Evolutionary conservation across 2,329 filamentous ascomycete genomes (phyloP), one percentile per base, ranked within the genome.

Genomic region (Ilyonectria mors-panacis): DNA sequence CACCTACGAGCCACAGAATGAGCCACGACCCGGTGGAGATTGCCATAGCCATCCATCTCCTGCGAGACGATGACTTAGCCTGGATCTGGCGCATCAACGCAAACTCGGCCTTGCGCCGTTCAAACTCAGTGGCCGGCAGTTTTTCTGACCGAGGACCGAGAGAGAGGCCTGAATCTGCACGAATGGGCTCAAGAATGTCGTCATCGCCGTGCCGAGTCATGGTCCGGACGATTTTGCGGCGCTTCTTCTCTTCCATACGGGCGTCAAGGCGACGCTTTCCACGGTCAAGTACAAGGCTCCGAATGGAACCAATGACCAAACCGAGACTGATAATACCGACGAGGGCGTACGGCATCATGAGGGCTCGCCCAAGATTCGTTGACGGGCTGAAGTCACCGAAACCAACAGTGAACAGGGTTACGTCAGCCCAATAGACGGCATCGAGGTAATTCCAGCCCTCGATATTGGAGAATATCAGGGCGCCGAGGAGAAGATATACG

Each of bases 251-350:
- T 6, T 89, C 80, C 80, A 91, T 87, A 9, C 89, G 84, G 2
- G 86, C 86, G 44, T 86, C 85, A 4, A 91, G 79, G 19, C 85
- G 84, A 4, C 81, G 82, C 60, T 85, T 85, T 1, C 87, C 89
- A 35, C 88, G 86, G 59, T 91, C 88, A 0, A 91, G 80, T 1
- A 89, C 86, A 44, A 91, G 81, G 66, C 85, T 93, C 37, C 93
- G 89, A 68, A 97, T 94, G 44, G 92, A 94, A 21, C 90, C 91
- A 26, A 97, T 91, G 62, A 97, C 92, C 26, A 97, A 85, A 88
- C 93, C 94, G 1, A 97, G 86, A 72, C 93, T 95, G 67, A 97
- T 92, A 63, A 96, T 92, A 3, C 95, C 95, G 7, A 94, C 85
- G 0, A 97, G 88, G 0, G 94, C 91, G 73, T 93, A 98, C 0